These are phyloP conservation scores for Pisolithus tinctorius DNA, from an alignment of 768 basidiomycete genomes.

Conservation along the genomic window DNA sequence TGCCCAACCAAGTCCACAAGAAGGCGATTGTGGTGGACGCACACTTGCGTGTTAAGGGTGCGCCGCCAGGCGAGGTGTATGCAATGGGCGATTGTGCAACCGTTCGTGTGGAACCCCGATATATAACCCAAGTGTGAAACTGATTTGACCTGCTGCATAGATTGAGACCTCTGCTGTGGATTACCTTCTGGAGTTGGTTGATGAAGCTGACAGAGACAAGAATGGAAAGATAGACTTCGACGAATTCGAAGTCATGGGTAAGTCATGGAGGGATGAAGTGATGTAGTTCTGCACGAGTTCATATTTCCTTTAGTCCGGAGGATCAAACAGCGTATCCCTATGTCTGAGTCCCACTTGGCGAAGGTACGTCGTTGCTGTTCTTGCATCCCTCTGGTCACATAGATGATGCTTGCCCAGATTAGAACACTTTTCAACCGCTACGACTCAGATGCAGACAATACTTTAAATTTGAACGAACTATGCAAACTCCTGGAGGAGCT, in stretches of 20 bases:
- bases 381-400: no score
- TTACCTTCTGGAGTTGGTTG: slow-evolving; percentile 84
- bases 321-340: slow-evolving; percentile 81
- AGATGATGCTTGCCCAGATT: slow-evolving; percentile 32
- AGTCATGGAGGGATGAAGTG: slow-evolving; percentile 7
- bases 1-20: slow-evolving; percentile 63
- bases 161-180: slow-evolving; percentile 85
- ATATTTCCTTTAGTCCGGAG: slow-evolving; percentile 41
- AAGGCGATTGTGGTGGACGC: slow-evolving; percentile 90
- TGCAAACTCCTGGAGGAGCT: slow-evolving; percentile 77
- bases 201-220: slow-evolving; percentile 82
- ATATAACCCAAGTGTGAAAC: neutral
- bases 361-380: slow-evolving; percentile 35
- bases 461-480: slow-evolving; percentile 82
- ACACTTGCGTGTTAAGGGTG: slow-evolving; percentile 85
- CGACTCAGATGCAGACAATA: slow-evolving; percentile 82
- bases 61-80: slow-evolving; percentile 83
- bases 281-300: neutral
- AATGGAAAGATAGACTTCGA: slow-evolving; percentile 83
- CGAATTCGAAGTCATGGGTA: slow-evolving; percentile 88
- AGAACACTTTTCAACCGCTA: slow-evolving; percentile 83
- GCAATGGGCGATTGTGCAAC: slow-evolving; percentile 94
- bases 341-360: slow-evolving; percentile 72
- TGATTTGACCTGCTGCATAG: slow-evolving; percentile 30
- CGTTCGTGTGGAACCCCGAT: slow-evolving; percentile 36